Evolutionary conservation across 179 eudicot genomes (phyloP).

Genomic region (Nepenthes alata): DNA sequence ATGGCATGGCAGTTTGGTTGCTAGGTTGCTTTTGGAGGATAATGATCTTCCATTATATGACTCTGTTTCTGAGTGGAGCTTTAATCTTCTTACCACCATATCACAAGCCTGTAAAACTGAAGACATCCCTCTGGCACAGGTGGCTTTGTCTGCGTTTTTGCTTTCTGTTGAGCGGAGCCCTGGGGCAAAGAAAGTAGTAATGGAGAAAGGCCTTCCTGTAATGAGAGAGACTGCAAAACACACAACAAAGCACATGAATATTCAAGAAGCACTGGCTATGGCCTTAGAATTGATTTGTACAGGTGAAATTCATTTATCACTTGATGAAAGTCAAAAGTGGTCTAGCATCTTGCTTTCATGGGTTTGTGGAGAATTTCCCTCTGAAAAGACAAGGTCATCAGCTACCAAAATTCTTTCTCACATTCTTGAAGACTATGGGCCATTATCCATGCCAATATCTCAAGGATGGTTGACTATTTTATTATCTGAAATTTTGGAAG

Average conservation of each 20-base stretch:
- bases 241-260: slow-evolving; percentile 48
- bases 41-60: slow-evolving; percentile 53
- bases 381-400: slow-evolving; percentile 55
- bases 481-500: slow-evolving; percentile 53
- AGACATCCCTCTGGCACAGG: slow-evolving; percentile 68
- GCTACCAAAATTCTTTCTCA: slow-evolving; percentile 63
- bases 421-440: slow-evolving; percentile 84
- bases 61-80: slow-evolving; percentile 83
- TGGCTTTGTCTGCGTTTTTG: slow-evolving; percentile 78
- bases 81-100: slow-evolving; percentile 72
- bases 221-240: slow-evolving; percentile 84
- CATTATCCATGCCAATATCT: slow-evolving; percentile 74
- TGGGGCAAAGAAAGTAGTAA: slow-evolving; percentile 48
- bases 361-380: slow-evolving; percentile 60
- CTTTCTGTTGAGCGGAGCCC: slow-evolving; percentile 71
- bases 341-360: slow-evolving; percentile 71
- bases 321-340: slow-evolving; percentile 96
- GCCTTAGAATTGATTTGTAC: slow-evolving; percentile 65
- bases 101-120: slow-evolving; percentile 81
- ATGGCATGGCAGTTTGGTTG: slow-evolving; percentile 98
- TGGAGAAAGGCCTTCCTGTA: slow-evolving; percentile 74
- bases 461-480: slow-evolving; percentile 88
- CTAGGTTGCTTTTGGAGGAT: slow-evolving; percentile 75
- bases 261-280: slow-evolving; percentile 84
- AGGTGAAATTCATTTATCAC: slow-evolving; percentile 54